Evolutionary conservation across 805 yeast species (phyloP), one percentile per base, ranked within the genome.

Genomic region (Ogataea zsoltii): DNA sequence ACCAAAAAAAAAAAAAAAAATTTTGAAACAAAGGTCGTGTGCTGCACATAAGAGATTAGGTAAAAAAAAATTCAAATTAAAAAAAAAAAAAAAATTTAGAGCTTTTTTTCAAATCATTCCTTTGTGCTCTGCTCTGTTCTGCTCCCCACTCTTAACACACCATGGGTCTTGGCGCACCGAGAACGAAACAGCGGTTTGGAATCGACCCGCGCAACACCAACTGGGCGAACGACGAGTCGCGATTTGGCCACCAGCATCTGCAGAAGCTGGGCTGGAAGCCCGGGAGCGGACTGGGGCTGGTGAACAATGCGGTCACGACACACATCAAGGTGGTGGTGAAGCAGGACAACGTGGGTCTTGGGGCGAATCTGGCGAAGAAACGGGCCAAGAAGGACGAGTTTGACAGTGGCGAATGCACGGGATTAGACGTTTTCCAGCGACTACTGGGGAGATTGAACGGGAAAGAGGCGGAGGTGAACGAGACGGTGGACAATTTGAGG

Each of bases 371-470:
- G 34, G 79, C 81, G 11, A 62, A 56, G 35, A 59, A 62, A 35
- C 66, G 68, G 44, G 57, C 71, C 33, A 77, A 79, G 54, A 76
- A 71, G 35, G 94, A 84, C 54, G 88, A 80, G 52, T 81, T 83
- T 56, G 89, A 84, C 55, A 77, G 81, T 52, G 96, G 88, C 46
- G 96, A 88, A 53, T 83, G 92, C 54, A 86, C 90, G 10, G 97
- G 97, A 3, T 73, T 92, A 33, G 98, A 94, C 64, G 96, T 85
- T 3, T 92, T 94, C 62, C 99, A 92, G 69, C 76, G 95, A 55
- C 78, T 92, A 37, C 71, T 92, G 50, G 97, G 97, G 10, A 78
- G 90, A 61, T 74, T 92, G 50, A 92, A 92, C 62, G 97, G 97
- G 38, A 85, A 82, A 55, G 92, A 85, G 58, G 85, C 80, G 28